Base-by-base conservation (phyloP, 106 monocot species). In the Amphibolis antarctica region DNA sequence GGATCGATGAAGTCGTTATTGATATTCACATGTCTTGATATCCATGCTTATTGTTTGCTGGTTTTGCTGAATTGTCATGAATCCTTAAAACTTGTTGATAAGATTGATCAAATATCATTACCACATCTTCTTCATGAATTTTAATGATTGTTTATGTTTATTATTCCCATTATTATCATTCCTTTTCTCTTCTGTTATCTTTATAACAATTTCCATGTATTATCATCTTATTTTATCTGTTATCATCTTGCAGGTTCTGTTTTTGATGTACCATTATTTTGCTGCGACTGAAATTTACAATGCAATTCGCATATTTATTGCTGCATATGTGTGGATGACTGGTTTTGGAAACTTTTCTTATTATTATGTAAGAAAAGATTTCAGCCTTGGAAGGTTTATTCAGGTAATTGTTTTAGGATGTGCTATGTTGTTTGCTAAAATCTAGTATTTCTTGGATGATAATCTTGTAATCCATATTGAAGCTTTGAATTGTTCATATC, bases 271-370 rank as follows among this genome's bases (percentile, higher is more conserved):
- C 70, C 96, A 98, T 50, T 98, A 98, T 70, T 98, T 98, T 77
- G 79, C 74, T 73, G 96, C 96, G 30, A 79, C 76, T 44, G 96
- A 98, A 64, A 85, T 98, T 59, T 98, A 98, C 54, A 98, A 98
- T 78, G 96, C 96, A 61, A 91, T 98, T 21, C 89, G 96, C 63
- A 48, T 98, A 5, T 98, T 98, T 59, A 98, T 98, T 68, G 90
- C 96, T 78, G 80, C 84, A 56, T 98, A 98, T 79, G 96, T 98
- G 18, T 98, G 96, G 96, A 98, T 98, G 96, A 98, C 96, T 75
- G 96, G 96, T 36, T 98, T 98, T 85, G 96, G 96, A n/a, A 98
- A 98, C 61, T 98, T 98, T 78, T 98, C 96, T 25, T 98, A 98
- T 68, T 98, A 98, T 63, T 98, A 91, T 72, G 66, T 98, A 13